Evolutionary conservation across 768 basidiomycete genomes (phyloP).

Genomic region (Cubamyces lactineus): DNA sequence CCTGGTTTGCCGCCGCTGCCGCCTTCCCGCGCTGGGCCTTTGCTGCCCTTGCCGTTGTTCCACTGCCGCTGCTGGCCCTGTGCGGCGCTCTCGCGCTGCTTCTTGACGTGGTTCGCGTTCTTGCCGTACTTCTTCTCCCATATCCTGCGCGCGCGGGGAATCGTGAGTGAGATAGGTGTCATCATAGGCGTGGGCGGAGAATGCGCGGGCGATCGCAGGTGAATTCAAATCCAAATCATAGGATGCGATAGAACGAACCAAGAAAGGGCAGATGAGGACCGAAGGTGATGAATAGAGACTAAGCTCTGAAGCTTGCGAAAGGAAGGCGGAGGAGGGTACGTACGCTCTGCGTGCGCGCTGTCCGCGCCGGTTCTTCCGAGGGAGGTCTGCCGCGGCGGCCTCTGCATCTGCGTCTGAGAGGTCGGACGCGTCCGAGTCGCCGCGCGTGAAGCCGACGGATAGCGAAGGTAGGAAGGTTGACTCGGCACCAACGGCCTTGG

Average conservation of each 20-base stretch:
- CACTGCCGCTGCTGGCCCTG: constrained; percentile 7
- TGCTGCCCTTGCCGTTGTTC: constrained; percentile 1
- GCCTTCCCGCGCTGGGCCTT: not conserved
- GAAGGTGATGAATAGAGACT: constrained; percentile 12
- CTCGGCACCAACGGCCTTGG: constrained; percentile 35
- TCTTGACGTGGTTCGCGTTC: constrained; percentile 90
- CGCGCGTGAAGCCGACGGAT: constrained; percentile 80
- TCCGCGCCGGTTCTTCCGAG: constrained; percentile 80
- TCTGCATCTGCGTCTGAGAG: constrained; percentile 66
- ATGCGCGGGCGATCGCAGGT: not conserved
- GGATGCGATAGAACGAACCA: too few relatives aligned
- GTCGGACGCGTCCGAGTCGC: constrained; percentile 80
- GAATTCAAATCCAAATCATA: too few relatives aligned
- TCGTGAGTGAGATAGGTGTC: not conserved
- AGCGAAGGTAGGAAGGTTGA: constrained; percentile 88
- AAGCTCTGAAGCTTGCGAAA: not conserved
- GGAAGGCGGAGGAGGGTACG: constrained; percentile 37
- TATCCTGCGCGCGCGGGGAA: constrained; percentile 55
- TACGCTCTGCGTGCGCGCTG: constrained; percentile 94
- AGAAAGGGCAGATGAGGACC: not conserved
- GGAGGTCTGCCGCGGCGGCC: constrained; percentile 51
- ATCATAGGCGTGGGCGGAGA: not conserved
- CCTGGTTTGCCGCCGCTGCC: not conserved
- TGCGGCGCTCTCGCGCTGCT: constrained; percentile 37
- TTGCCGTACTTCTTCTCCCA: constrained; percentile 98